phyloP scores from a whole-genome alignment of 805 yeast genomes.

The Alloascoidea hylecoeti region DNA sequence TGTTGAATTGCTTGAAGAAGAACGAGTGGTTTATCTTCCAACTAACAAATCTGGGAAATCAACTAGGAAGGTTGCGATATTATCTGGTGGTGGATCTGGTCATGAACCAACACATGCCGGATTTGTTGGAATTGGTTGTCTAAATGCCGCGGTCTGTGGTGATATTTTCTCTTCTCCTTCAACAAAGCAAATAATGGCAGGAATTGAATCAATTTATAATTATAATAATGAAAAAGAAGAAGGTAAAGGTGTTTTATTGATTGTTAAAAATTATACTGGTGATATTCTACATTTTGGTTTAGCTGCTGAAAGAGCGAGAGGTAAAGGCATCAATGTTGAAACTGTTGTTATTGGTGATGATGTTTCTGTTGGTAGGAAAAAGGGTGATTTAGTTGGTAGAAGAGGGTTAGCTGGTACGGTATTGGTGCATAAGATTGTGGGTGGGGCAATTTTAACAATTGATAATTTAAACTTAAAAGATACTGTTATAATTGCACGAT shows the following conservation, averaged over 20 bases:
- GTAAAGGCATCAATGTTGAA: slow-evolving; percentile 58
- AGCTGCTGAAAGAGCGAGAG: slow-evolving; percentile 79
- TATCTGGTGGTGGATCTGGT: slow-evolving; percentile 93
- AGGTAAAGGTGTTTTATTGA: slow-evolving; percentile 56
- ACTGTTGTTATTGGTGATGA: slow-evolving; percentile 79
- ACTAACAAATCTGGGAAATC: slow-evolving; percentile 13
- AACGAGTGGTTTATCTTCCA: slow-evolving; percentile 34
- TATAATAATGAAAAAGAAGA: too few relatives aligned
- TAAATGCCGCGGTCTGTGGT: slow-evolving; percentile 86
- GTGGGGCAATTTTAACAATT: slow-evolving; percentile 46
- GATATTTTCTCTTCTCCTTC: slow-evolving; percentile 90
- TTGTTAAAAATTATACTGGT: slow-evolving; percentile 90
- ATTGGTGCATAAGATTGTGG: slow-evolving; percentile 72
- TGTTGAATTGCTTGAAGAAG: slow-evolving; percentile 36
- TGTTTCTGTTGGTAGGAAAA: slow-evolving; percentile 84
- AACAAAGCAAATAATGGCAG: slow-evolving; percentile 74
- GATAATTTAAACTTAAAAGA: slow-evolving; percentile 31
- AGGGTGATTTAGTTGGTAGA: slow-evolving; percentile 87
- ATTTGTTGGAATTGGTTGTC: slow-evolving; percentile 69
- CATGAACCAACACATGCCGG: slow-evolving; percentile 95
- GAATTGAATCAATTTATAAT: slow-evolving; percentile 44
- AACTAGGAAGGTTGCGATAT: slow-evolving; percentile 44
- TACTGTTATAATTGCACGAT: slow-evolving; percentile 43
- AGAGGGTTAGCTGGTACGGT: slow-evolving; percentile 91
- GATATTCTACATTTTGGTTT: slow-evolving; percentile 88